Evolutionary conservation across 805 yeast species (phyloP).

Genomic region (Starmerella vaccinii): DNA sequence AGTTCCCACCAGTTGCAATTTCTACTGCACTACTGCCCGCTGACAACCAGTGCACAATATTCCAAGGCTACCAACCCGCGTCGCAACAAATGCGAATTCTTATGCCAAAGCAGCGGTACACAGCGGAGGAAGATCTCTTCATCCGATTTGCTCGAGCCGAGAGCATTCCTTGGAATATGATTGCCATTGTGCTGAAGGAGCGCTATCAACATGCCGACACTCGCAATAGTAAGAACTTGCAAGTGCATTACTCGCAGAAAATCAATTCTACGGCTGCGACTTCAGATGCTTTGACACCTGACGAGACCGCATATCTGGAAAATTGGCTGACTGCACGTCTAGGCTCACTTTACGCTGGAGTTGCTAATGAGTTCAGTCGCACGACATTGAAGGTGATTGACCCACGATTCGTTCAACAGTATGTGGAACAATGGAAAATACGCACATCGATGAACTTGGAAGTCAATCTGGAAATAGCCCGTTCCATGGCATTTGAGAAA

Average conservation of each 20-base stretch:
- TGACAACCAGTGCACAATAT: too few relatives aligned
- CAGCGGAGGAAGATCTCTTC: conserved; percentile 1
- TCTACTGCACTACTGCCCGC: too few relatives aligned
- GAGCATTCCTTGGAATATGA: conserved; percentile 5
- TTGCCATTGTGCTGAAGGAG: background rate
- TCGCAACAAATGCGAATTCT: background rate
- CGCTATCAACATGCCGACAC: background rate
- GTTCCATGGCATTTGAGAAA: background rate
- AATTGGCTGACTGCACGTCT: background rate
- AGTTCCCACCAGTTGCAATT: too few relatives aligned
- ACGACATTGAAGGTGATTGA: background rate
- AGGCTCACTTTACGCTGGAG: conserved; percentile 2
- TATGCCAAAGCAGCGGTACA: background rate
- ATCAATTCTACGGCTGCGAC: background rate
- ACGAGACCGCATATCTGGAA: background rate
- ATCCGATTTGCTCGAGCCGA: background rate
- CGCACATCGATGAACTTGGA: background rate
- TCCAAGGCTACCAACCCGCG: too few relatives aligned
- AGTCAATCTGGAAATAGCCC: background rate
- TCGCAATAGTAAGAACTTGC: conserved; percentile 14
- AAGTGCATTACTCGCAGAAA: conserved; percentile 16
- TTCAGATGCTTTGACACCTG: background rate
- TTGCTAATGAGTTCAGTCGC: background rate
- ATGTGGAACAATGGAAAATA: background rate
- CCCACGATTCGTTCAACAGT: background rate